Conservation (phyloP, 2,329 filamentous ascomycete genomes). For the Fusarium paranaense region DNA sequence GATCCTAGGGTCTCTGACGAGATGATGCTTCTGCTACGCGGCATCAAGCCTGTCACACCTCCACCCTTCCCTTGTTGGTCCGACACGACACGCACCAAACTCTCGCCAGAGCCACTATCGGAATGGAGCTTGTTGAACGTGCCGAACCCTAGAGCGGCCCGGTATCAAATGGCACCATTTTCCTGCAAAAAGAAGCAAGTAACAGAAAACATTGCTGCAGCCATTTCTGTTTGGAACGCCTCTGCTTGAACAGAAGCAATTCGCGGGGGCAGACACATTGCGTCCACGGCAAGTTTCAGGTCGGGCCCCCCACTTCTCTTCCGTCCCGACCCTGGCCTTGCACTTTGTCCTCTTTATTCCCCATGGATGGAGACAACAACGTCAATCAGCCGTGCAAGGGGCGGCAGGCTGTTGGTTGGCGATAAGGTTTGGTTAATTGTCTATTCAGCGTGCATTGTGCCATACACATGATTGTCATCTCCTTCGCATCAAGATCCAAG, state of each 20-base stretch:
- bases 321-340: slow-evolving; percentile 9
- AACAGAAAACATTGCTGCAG: slow-evolving; percentile 34
- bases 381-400: not conserved
- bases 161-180: slow-evolving; percentile 41
- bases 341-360: slow-evolving; percentile 12
- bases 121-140: slow-evolving; percentile 10
- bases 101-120: not conserved
- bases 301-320: slow-evolving; percentile 21
- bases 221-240: slow-evolving; percentile 29
- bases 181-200: slow-evolving; percentile 32
- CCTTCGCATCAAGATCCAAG: not conserved
- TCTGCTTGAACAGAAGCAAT: slow-evolving; percentile 36
- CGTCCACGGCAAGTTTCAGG: slow-evolving; percentile 43
- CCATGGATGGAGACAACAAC: not conserved
- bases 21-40: slow-evolving; percentile 6
- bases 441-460: not conserved
- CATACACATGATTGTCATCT: not conserved
- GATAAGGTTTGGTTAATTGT: not conserved
- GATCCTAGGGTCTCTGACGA: slow-evolving; percentile 15
- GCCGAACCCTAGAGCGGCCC: slow-evolving; percentile 2
- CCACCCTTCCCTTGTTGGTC: slow-evolving; percentile 5
- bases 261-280: slow-evolving; percentile 28
- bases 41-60: slow-evolving; percentile 10
- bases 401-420: not conserved
- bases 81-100: not conserved